These are phyloP conservation scores for Mucor lusitanicus DNA, from an alignment of 371 early-diverging fungal genomes.

Conservation along the genomic window DNA sequence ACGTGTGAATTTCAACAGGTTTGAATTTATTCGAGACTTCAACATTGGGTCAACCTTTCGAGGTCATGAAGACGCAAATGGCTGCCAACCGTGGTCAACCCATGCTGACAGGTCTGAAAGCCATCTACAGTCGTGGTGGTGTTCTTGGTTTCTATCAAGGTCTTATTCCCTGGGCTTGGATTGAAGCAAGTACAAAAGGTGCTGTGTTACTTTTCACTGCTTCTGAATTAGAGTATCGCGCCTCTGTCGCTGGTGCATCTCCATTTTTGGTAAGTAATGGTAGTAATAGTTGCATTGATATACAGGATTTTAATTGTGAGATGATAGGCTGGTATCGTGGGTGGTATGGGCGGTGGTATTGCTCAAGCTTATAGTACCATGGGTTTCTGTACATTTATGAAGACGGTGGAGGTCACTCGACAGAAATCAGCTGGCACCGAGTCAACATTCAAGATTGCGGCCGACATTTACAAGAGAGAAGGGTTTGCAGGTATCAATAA, in stretches of 20 bases:
- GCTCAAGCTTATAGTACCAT: constrained; percentile 95
- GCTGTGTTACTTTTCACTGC: constrained; percentile 92
- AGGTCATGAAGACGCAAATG: constrained; percentile 82
- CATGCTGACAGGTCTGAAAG: constrained; percentile 58
- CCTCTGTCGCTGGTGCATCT: constrained; percentile 56
- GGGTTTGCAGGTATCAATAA: constrained; percentile 96
- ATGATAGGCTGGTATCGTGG: constrained; percentile 76
- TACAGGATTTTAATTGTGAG: background rate
- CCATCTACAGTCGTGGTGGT: constrained; percentile 81
- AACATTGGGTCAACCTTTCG: constrained; percentile 27
- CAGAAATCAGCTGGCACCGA: constrained; percentile 77
- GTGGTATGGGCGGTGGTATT: constrained; percentile 92
- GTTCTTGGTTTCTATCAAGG: constrained; percentile 83
- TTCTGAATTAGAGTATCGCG: constrained; percentile 85
- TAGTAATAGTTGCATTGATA: background rate
- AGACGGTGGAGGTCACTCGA: constrained; percentile 96
- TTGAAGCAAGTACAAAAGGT: constrained; percentile 87
- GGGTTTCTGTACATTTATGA: constrained; percentile 99
- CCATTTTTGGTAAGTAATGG: constrained; percentile 50
- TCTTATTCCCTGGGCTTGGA: constrained; percentile 89
- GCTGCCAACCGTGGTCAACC: constrained; percentile 83
- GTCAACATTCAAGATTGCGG: constrained; percentile 85
- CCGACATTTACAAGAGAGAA: constrained; percentile 86
- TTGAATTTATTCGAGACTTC: constrained; percentile 26
- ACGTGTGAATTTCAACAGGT: constrained; percentile 14